phyloP scores from a whole-genome alignment of 176 grass and related monocot species.

The Avena insularis region DNA sequence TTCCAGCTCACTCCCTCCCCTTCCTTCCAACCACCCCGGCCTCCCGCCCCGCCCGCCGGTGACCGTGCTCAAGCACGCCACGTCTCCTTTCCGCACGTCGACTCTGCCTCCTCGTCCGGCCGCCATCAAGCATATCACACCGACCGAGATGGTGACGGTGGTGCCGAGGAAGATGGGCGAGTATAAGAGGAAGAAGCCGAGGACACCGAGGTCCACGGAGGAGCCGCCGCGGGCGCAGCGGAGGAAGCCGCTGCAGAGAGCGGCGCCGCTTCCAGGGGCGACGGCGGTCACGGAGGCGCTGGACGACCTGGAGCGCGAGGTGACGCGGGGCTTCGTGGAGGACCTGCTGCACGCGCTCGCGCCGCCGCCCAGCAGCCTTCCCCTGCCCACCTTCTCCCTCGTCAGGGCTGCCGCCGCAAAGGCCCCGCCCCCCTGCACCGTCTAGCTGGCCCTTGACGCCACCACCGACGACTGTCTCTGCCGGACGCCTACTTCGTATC shows the following conservation, averaged over 20 bases:
- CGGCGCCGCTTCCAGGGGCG: slow-evolving; percentile 38
- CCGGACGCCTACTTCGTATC: neutral
- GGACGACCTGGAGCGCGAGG: slow-evolving; percentile 54
- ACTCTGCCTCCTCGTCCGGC: neutral
- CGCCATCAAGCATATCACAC: neutral
- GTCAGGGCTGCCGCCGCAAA: slow-evolving; percentile 30
- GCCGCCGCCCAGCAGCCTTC: slow-evolving; percentile 66
- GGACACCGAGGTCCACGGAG: slow-evolving; percentile 2
- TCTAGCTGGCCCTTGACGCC: neutral
- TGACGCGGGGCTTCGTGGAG: slow-evolving; percentile 44
- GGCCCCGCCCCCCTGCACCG: slow-evolving; percentile 13
- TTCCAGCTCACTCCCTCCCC: slow-evolving; percentile 35
- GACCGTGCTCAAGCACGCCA: neutral
- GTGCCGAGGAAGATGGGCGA: slow-evolving; percentile 23
- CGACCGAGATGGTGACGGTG: neutral
- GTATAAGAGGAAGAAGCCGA: slow-evolving; percentile 46
- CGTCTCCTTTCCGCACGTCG: neutral
- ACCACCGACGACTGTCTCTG: neutral
- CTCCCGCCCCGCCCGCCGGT: slow-evolving; percentile 38
- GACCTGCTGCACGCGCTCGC: slow-evolving; percentile 55
- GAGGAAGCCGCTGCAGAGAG: slow-evolving; percentile 49
- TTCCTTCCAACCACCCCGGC: slow-evolving; percentile 34
- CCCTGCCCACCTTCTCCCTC: slow-evolving; percentile 56
- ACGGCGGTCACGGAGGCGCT: slow-evolving; percentile 30
- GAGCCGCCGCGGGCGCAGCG: slow-evolving; percentile 33